These are phyloP conservation scores for Teunomyces kruisii DNA, from an alignment of 805 yeast species.

Conservation along the genomic window DNA sequence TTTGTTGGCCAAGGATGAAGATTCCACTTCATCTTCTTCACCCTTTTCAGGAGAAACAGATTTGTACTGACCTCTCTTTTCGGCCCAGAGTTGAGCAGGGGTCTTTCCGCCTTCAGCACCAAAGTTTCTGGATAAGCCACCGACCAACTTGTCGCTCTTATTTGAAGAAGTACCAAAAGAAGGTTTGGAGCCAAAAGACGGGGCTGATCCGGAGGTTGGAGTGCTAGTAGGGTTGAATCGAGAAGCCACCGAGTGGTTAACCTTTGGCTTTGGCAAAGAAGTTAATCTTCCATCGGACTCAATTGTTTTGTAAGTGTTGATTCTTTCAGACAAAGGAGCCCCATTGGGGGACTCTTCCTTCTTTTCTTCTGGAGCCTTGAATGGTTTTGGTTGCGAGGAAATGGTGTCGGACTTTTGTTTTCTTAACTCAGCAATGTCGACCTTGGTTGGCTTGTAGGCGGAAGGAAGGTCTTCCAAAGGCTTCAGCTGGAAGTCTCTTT, in stretches of 20 bases:
- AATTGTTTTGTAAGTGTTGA: constrained; percentile 40
- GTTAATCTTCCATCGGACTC: constrained; percentile 53
- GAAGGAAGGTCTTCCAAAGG: constrained; percentile 57
- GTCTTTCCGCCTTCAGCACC: constrained; percentile 78
- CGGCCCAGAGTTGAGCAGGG: constrained; percentile 97
- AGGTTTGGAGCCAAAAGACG: constrained; percentile 37
- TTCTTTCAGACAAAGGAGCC: constrained; percentile 42
- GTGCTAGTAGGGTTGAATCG: constrained; percentile 42
- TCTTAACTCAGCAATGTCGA: constrained; percentile 55
- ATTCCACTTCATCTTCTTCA: constrained; percentile 14
- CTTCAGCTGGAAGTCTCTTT: constrained; percentile 49
- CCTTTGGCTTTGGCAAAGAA: constrained; percentile 64
- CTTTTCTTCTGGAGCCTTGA: constrained; percentile 10
- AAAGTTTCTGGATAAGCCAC: constrained; percentile 61
- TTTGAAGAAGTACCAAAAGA: constrained; percentile 28
- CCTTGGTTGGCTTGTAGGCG: constrained; percentile 67
- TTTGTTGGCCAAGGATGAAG: not conserved
- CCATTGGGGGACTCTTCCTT: constrained; percentile 24
- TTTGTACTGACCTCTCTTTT: constrained; percentile 69
- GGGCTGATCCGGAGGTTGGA: constrained; percentile 16
- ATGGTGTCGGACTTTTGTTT: constrained; percentile 46
- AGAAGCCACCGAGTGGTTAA: constrained; percentile 47
- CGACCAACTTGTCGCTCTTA: constrained; percentile 43
- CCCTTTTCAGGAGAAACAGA: constrained; percentile 30
- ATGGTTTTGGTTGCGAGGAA: constrained; percentile 41